Base-by-base conservation (phyloP, 371 early-diverging fungal genomes). In the Choanephora cucurbitarum region DNA sequence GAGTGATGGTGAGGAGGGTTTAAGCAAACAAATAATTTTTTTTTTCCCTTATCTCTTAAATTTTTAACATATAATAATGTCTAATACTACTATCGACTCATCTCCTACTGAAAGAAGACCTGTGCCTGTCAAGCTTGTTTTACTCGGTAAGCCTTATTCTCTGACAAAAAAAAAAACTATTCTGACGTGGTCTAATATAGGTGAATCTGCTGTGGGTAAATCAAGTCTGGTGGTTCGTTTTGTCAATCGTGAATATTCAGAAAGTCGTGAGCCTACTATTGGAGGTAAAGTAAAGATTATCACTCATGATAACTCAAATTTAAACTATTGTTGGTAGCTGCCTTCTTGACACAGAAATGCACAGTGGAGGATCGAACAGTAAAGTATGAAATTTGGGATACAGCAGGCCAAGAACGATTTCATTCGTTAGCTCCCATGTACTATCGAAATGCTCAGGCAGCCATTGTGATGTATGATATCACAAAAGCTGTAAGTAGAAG, bases 401-500 rank as follows among this genome's bases (percentile, higher is more conserved):
- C 96, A 13, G 95, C 95, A 24, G 94, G 91, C 48, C 96, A 92
- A 80, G 79, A 96, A 70, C 83, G 95, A 52, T 96, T 87, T 58
- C 89, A 90, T 70, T 90, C 90, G n/a, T 84, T 99, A 49, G 99
- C 99, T 23, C 98, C 97, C 31, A 97, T 96, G 95, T 99, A 99
- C 77, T 99, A 99, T 75, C 81, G 99, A 57, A 95, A 95, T 62
- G 97, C 99, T 3, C 92, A 92, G 75, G 96, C 94, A 19, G 97
- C 98, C 4, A 88, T 96, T 15, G 94, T 97, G 17, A 95, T 92
- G 14, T 99, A 98, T 73, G 99, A 99, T 61, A 71, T 79, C 57
- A 97, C 98, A 34, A 95, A 96, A 73, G 73, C 90, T 42, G 88
- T 87, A 77, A 71, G 79, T 70, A 44, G 14, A 40, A 33, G 19